Conservation (phyloP, 78 protist genomes). For the Ministeria vibrans region DNA sequence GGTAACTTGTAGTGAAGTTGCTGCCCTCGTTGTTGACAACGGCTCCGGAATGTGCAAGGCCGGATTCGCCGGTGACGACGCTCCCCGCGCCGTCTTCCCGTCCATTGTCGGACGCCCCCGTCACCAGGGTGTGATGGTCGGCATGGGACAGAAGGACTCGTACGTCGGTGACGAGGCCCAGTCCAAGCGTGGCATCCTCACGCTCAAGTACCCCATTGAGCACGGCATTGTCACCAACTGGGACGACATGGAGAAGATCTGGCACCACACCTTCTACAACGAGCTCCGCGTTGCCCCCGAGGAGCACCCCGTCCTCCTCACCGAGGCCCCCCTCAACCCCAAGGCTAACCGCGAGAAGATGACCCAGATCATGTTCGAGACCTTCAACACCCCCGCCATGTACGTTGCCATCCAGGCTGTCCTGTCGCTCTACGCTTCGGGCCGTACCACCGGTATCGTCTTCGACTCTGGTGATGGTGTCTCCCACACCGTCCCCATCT, state of each 20-base stretch:
- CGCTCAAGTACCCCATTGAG: slow-evolving; percentile 89
- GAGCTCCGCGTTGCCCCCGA: slow-evolving; percentile 93
- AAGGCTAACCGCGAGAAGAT: slow-evolving; percentile 91
- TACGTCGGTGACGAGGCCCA: slow-evolving; percentile 93
- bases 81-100: slow-evolving; percentile 81
- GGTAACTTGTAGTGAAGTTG: neutral
- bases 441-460: slow-evolving; percentile 90
- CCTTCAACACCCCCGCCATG: slow-evolving; percentile 90
- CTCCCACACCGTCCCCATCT: slow-evolving; percentile 89
- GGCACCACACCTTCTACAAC: slow-evolving; percentile 94
- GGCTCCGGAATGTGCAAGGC: slow-evolving; percentile 96
- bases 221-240: slow-evolving; percentile 97
- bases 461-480: slow-evolving; percentile 97
- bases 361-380: slow-evolving; percentile 93
- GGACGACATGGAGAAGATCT: slow-evolving; percentile 97
- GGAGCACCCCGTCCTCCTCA: slow-evolving; percentile 92
- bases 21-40: slow-evolving; percentile 70
- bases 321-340: slow-evolving; percentile 96
- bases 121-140: slow-evolving; percentile 71
- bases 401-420: slow-evolving; percentile 80
- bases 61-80: slow-evolving; percentile 87
- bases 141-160: slow-evolving; percentile 76
- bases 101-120: slow-evolving; percentile 81
- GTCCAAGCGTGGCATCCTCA: slow-evolving; percentile 74
- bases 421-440: slow-evolving; percentile 77